Base-by-base conservation (phyloP, 345 rosid species). In the Xanthoceras sorbifolium region DNA sequence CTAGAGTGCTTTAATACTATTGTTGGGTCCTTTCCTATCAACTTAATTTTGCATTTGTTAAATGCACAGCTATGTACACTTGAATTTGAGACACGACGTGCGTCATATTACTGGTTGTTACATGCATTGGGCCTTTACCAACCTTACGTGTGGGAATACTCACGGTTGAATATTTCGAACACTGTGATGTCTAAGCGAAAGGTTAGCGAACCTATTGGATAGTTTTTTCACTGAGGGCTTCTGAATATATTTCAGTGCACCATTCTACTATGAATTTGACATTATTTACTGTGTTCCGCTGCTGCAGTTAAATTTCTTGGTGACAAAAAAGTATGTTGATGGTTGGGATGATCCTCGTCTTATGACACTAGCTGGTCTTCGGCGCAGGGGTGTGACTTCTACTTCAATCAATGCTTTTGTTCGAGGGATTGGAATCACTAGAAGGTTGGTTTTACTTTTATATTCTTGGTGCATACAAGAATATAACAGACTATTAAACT, bases 271-370 rank as follows among this genome's bases (percentile, higher is more conserved):
- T 67, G 28, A 46, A 38, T 36, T 72, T 68, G 31, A 69, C 44
- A 31, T 9, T 36, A 7, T 18, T 88, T n/a, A 57, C 36, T 29
- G 1, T 67, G 55, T 25, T 78, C 60, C 68, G 64, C 42, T 64
- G 38, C 63, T 84, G 85, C 88, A 97, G 98, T 84, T 97, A 79
- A 94, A 94, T 77, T 87, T 82, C 79, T 81, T 97, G 64, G 99
- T 97, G 69, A 91, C 92, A 54, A 83, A 91, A 29, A 94, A 90
- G 73, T 77, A 87, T 86, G 97, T 96, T 75, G 99, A 97, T 82
- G 96, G 99, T 67, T 97, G 98, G 99, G 99, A 97, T 88, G 99
- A 97, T 81, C 99, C 98, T 22, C 97, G 98, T 79, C 94, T 97
- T 79, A 86, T 97, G 92, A 97, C 99, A 64, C 86, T 94, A 31